Percentiles rank a stretch among this genome's conserved stretches.
phyloP scores from a whole-genome alignment of 345 rosid species.

The Rhodamnia rubescens region DNA sequence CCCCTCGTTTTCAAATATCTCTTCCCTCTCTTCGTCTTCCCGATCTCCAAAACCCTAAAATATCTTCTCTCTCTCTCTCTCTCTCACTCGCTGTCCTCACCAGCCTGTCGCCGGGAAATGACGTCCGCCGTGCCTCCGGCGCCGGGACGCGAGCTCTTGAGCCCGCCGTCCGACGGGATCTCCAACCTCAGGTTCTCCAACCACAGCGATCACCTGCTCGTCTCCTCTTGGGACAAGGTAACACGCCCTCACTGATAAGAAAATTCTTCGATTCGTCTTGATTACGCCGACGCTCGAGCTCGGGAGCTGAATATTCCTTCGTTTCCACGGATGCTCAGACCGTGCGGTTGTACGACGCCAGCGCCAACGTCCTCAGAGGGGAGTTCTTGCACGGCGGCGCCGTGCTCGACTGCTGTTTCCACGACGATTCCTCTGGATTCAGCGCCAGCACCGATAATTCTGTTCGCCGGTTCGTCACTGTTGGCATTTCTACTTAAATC shows the following conservation, averaged over 20 bases:
- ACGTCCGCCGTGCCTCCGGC: slow-evolving; percentile 40
- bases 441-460: slow-evolving; percentile 70
- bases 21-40: background rate
- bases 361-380: slow-evolving; percentile 61
- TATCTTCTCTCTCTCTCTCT: background rate
- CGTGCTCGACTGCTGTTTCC: slow-evolving; percentile 95
- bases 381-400: slow-evolving; percentile 90
- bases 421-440: slow-evolving; percentile 92
- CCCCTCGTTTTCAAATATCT: background rate
- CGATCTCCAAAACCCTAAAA: background rate
- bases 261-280: background rate
- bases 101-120: slow-evolving; percentile 12
- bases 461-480: slow-evolving; percentile 45
- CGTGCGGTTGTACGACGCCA: slow-evolving; percentile 77
- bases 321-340: slow-evolving; percentile 19
- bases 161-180: slow-evolving; percentile 88
- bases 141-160: slow-evolving; percentile 68
- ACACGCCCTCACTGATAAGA: background rate
- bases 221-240: slow-evolving; percentile 99
- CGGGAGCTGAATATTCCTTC: background rate
- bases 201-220: slow-evolving; percentile 87
- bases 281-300: background rate
- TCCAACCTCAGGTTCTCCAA: slow-evolving; percentile 93
- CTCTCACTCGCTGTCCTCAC: background rate
- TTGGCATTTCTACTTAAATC: background rate